Evolutionary conservation across 805 yeast genomes (phyloP), one percentile per base, ranked within the genome.

Genomic region (Blastobotrys muscicola): DNA sequence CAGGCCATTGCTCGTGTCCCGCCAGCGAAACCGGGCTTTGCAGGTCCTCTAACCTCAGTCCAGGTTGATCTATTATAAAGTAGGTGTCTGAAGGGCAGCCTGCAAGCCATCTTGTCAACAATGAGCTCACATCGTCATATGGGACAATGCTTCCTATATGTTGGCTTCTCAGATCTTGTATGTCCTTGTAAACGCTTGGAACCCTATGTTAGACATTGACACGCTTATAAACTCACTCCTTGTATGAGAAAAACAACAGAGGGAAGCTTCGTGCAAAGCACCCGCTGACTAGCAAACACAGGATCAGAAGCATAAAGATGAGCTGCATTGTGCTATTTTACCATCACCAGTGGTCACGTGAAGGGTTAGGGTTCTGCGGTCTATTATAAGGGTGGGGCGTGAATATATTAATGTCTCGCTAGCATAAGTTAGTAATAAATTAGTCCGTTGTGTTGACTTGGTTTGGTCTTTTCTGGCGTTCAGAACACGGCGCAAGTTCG

Each of bases 11-110:
- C 23, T 23, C 35, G 16, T 26, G 43, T 13, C 41, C 50, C 3
- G 13, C 29, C n/a, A 30, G 32, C n/a, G 43, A 39, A 11, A 23
- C 33, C 10, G 45, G 37, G 12, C 38, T 38, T 39, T 53, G 55
- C 39, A 79, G 70, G 54, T 78, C 84, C n/a, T 61, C 59, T 29
- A 70, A 53, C 9, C 58, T 58, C 44, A 78, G 49, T 0, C 81
- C 81, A 2, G 83, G 82, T 37, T 70, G 71, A 45, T 74, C 66
- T 0, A 77, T 63, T 10, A 78, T 54, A 1, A 79, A 52, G 46
- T 74, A 78, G 0, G 78, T 75, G 55, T 76, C 72, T 0, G 80
- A 67, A 2, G 69, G 51, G 48, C 84, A 78, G 5, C 58, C 53
- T 4, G 58, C 59, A 6, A 68, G 45, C 35, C 68, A 31, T 29